Percentiles rank a stretch among this genome's conserved stretches.
Evolutionary conservation across 2,329 filamentous ascomycete genomes (phyloP).

Genomic region (Fusarium sp.): DNA sequence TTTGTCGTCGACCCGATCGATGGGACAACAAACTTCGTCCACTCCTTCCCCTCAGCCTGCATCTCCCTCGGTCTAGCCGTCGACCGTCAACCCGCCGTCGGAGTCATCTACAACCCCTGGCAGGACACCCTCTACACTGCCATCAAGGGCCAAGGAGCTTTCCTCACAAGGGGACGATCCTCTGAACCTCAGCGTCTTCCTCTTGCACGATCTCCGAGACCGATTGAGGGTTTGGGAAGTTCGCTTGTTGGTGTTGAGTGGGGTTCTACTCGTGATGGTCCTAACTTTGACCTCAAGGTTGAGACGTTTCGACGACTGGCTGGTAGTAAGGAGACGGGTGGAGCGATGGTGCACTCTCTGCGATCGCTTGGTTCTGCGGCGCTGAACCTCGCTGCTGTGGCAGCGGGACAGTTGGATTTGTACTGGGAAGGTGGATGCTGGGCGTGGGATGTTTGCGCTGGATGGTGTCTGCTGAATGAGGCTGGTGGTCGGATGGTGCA

Average conservation of each 20-base stretch:
- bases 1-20: slow-evolving; percentile 86
- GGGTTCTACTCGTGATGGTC: slow-evolving; percentile 72
- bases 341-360: slow-evolving; percentile 78
- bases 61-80: slow-evolving; percentile 78
- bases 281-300: slow-evolving; percentile 74
- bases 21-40: slow-evolving; percentile 80
- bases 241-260: slow-evolving; percentile 76
- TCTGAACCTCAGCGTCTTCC: slow-evolving; percentile 51
- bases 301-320: slow-evolving; percentile 69
- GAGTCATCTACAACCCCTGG: slow-evolving; percentile 83
- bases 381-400: slow-evolving; percentile 76
- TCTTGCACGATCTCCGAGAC: slow-evolving; percentile 57
- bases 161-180: slow-evolving; percentile 57
- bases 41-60: slow-evolving; percentile 76
- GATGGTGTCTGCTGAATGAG: slow-evolving; percentile 77
- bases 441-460: slow-evolving; percentile 86
- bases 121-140: slow-evolving; percentile 72
- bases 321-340: slow-evolving; percentile 66
- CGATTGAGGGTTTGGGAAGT: slow-evolving; percentile 66
- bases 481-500: slow-evolving; percentile 76
- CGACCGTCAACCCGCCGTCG: slow-evolving; percentile 67
- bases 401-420: slow-evolving; percentile 72
- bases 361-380: slow-evolving; percentile 76
- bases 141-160: slow-evolving; percentile 72
- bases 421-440: slow-evolving; percentile 88